Base-by-base conservation (phyloP, 2,329 filamentous ascomycete genomes). In the Diaporthe sp. region DNA sequence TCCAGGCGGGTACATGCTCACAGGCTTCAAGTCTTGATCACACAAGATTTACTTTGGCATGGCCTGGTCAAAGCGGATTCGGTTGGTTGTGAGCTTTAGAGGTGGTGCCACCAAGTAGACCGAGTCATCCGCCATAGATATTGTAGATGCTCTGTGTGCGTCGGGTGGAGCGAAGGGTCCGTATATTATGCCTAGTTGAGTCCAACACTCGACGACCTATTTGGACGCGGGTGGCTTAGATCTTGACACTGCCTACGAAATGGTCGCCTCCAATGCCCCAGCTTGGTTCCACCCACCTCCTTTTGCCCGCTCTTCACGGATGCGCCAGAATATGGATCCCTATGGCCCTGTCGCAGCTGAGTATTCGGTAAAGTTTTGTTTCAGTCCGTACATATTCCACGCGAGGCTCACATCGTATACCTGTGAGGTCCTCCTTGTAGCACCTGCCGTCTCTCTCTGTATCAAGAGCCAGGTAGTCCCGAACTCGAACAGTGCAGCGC, bases 381-480 rank as follows among this genome's bases (percentile, higher is more conserved):
- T n/a, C n/a, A n/a, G n/a, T n/a, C n/a, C n/a, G n/a, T n/a, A n/a
- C n/a, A n/a, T n/a, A n/a, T n/a, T n/a, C n/a, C n/a, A n/a, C 9
- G 13, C 27, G 12, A 47, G 9, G 35, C 27, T 65, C 42, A 65
- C 59, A 50, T 65, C 39, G 27, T 47, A 65, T 15, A 63, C 39
- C 59, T 32, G 25, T 63, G 27, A 63, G 8, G 27, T 63, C 89
- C 59, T 92, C 89, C 80, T 92, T 92, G 78, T 81, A 84, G 81
- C 91, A 85, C 68, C 83, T 82, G 0, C 89, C 89, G 78, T 92
- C 88, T 53, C 88, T 53, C 86, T 84, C 0, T 89, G 88, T 86
- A 90, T 81, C 58, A 92, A 81, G 22, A 90, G 77, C 73, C 88
- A 90, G 0, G 87, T 87, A 0, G 87, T 87, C 3, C 84, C 77